Percentiles rank a stretch among this genome's conserved stretches.
Evolutionary conservation across 2,329 filamentous ascomycete species (phyloP).

Genomic region (Aureobasidium sp.): DNA sequence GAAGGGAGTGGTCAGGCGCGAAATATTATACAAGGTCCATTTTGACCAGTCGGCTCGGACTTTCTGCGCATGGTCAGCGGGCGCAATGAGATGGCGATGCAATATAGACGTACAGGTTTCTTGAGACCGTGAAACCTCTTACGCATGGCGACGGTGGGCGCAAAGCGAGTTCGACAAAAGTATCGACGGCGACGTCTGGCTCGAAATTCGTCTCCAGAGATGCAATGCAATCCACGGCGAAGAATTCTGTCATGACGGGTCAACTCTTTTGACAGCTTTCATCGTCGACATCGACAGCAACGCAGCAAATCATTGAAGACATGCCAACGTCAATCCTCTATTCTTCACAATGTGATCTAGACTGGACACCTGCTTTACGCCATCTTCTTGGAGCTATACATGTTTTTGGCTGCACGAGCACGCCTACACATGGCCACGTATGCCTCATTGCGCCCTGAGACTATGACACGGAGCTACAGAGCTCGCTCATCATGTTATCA

Average conservation of each 20-base stretch:
- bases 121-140: constrained; percentile 18
- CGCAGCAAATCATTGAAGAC: too few relatives aligned
- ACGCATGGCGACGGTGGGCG: constrained; percentile 14
- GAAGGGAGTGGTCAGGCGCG: constrained; percentile 44
- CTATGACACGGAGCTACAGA: too few relatives aligned
- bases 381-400: too few relatives aligned
- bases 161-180: background rate
- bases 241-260: constrained; percentile 11
- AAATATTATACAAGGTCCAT: constrained; percentile 89
- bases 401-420: too few relatives aligned
- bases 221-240: background rate
- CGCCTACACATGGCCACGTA: too few relatives aligned
- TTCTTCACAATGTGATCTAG: too few relatives aligned
- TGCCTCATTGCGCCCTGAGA: too few relatives aligned
- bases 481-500: too few relatives aligned
- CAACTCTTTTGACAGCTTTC: background rate
- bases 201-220: constrained; percentile 9
- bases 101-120: constrained; percentile 9
- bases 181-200: background rate
- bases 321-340: too few relatives aligned
- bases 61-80: constrained; percentile 54
- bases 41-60: constrained; percentile 95
- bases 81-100: background rate
- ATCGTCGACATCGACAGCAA: background rate
- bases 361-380: too few relatives aligned